Conservation (phyloP, 768 basidiomycete genomes). For the Phlegmacium glaucopus region DNA sequence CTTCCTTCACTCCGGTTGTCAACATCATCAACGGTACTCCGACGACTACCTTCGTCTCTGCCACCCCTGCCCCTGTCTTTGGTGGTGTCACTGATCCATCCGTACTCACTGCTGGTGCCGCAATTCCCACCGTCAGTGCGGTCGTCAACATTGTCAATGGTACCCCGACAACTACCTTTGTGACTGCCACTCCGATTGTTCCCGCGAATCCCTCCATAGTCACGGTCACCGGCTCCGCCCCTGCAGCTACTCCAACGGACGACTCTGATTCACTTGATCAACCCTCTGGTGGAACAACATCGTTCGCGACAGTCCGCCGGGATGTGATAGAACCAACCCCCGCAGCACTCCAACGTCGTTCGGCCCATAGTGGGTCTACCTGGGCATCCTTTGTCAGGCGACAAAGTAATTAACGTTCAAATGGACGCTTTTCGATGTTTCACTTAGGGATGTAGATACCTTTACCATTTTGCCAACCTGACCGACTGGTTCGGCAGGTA, state of each 20-base stretch:
- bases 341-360: constrained; percentile 1
- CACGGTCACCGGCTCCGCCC: not conserved
- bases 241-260: not conserved
- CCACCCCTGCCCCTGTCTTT: too few species aligned
- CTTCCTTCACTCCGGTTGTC: constrained; percentile 3
- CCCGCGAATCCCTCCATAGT: not conserved
- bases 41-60: too few species aligned
- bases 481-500: constrained; percentile 26
- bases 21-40: too few species aligned
- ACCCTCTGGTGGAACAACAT: not conserved
- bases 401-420: constrained; percentile 7
- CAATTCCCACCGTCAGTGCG: not conserved
- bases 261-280: not conserved
- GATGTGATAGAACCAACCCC: too few species aligned
- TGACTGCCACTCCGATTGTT: not conserved
- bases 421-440: constrained; percentile 10
- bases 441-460: constrained; percentile 24
- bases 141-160: too few species aligned
- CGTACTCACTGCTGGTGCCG: not conserved
- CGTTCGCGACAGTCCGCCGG: constrained; percentile 7
- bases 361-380: constrained; percentile 18
- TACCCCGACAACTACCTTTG: too few species aligned
- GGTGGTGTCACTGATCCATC: not conserved
- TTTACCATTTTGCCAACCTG: constrained; percentile 19
- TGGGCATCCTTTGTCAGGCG: constrained; percentile 20